These are phyloP conservation scores for Prosopis cineraria DNA, from an alignment of 306 rosid species.

Conservation along the genomic window DNA sequence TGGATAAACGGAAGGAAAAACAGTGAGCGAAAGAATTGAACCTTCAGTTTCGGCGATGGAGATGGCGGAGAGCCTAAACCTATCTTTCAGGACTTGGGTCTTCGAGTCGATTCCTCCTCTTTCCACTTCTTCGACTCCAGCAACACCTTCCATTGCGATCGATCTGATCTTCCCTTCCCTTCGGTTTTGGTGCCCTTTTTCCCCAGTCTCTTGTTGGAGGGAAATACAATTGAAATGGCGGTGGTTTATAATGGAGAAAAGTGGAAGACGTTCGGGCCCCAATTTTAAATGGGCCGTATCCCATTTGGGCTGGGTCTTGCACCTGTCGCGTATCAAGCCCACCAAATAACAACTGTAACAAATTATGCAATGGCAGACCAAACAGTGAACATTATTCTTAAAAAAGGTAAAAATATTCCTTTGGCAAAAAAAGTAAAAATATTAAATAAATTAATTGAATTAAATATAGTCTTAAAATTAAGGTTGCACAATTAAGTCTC, in stretches of 20 bases:
- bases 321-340: not conserved
- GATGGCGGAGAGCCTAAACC: constrained; percentile 76
- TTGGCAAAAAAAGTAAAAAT: too few relatives aligned
- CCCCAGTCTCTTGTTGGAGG: constrained; percentile 1
- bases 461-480: not conserved
- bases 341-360: not conserved
- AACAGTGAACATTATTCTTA: too few relatives aligned
- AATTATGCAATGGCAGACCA: too few relatives aligned
- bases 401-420: too few relatives aligned
- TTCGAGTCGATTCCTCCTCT: constrained; percentile 52
- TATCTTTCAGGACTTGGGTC: constrained; percentile 62
- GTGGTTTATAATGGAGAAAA: not conserved
- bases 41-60: constrained; percentile 75
- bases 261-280: not conserved
- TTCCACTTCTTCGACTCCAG: constrained; percentile 35
- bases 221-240: not conserved
- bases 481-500: not conserved
- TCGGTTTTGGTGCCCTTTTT: constrained; percentile 1
- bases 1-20: not conserved
- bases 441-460: not conserved
- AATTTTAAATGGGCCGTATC: not conserved
- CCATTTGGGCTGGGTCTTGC: not conserved
- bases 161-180: not conserved
- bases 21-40: constrained; percentile 6
- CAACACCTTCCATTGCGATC: constrained; percentile 32